Conservation (phyloP, 2,329 filamentous ascomycete genomes). For the Cladosporium sp. region DNA sequence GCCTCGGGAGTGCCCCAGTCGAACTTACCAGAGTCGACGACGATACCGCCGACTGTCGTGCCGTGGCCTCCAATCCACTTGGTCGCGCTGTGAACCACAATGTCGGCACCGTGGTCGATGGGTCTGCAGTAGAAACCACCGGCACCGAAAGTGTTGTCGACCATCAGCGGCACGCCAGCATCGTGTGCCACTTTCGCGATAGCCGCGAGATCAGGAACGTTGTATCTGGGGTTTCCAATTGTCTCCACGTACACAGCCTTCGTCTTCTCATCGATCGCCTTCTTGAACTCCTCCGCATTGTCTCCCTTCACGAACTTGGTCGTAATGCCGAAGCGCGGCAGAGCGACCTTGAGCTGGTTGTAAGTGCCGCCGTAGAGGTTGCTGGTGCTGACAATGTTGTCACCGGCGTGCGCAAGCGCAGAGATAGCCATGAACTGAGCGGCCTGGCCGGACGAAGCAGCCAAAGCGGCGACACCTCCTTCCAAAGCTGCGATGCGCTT, state of each 20-base stretch:
- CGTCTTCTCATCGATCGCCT: constrained; percentile 86
- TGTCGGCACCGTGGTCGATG: constrained; percentile 88
- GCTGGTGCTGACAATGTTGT: constrained; percentile 89
- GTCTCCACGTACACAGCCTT: constrained; percentile 91
- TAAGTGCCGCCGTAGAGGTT: constrained; percentile 95
- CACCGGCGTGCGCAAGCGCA: constrained; percentile 80
- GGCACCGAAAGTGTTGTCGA: constrained; percentile 94
- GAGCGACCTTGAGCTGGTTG: constrained; percentile 92
- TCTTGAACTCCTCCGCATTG: constrained; percentile 73
- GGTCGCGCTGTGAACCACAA: constrained; percentile 89
- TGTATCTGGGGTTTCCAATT: constrained; percentile 92
- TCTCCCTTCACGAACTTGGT: constrained; percentile 88
- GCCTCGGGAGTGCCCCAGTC: constrained; percentile 80
- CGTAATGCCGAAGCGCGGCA: constrained; percentile 81
- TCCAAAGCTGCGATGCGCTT: constrained; percentile 95
- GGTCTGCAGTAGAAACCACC: constrained; percentile 86
- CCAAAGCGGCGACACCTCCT: constrained; percentile 83
- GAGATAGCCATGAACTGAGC: constrained; percentile 90
- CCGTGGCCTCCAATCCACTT: constrained; percentile 98
- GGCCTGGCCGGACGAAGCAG: constrained; percentile 80
- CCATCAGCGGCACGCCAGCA: constrained; percentile 61
- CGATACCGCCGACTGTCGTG: constrained; percentile 78
- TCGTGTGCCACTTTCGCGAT: constrained; percentile 79
- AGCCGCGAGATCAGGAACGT: constrained; percentile 85
- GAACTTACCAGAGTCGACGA: constrained; percentile 88